A percentile compares a stretch with the other conserved stretches of the same genome.
phyloP scores from a whole-genome alignment of 2,329 filamentous ascomycete species.

The Volutella citrinella region DNA sequence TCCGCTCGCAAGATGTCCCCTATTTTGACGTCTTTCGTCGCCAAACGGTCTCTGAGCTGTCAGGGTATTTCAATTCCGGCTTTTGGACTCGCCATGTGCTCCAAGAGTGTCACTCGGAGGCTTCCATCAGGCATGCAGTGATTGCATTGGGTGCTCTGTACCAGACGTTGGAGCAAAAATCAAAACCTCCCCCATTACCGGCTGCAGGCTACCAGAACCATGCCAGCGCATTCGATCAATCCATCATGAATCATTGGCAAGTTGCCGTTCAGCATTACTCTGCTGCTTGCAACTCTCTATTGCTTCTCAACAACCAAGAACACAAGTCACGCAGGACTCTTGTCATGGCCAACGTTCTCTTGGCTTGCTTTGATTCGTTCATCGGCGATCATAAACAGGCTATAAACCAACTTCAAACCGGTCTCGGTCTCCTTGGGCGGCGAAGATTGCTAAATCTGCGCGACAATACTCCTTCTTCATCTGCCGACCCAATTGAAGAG shows the following conservation, averaged over 20 bases:
- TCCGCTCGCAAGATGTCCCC: slow-evolving; percentile 50
- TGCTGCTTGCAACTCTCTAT: slow-evolving; percentile 50
- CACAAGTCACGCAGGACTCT: slow-evolving; percentile 48
- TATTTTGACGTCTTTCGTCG: slow-evolving; percentile 63
- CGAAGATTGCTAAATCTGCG: slow-evolving; percentile 48
- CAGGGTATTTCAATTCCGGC: slow-evolving; percentile 63
- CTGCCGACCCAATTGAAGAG: slow-evolving; percentile 50
- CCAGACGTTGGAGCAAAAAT: slow-evolving; percentile 60
- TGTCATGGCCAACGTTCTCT: slow-evolving; percentile 62
- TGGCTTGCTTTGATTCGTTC: slow-evolving; percentile 68
- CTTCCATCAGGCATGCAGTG: slow-evolving; percentile 62
- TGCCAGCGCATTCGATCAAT: slow-evolving; percentile 18
- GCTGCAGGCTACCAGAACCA: no score
- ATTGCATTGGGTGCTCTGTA: slow-evolving; percentile 65
- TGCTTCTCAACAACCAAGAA: slow-evolving; percentile 41
- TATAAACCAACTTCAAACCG: slow-evolving; percentile 59
- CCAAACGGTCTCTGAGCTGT: slow-evolving; percentile 60
- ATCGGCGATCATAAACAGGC: slow-evolving; percentile 61
- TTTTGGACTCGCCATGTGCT: slow-evolving; percentile 65
- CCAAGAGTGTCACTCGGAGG: slow-evolving; percentile 60
- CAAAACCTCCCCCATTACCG: no score
- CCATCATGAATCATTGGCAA: slow-evolving; percentile 51
- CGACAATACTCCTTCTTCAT: slow-evolving; percentile 16
- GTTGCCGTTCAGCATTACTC: slow-evolving; percentile 60
- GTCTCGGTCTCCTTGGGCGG: slow-evolving; percentile 53